These are phyloP conservation scores for Stephanodiscus minutulus DNA, from an alignment of 108 stramenopile species.

Conservation along the genomic window DNA sequence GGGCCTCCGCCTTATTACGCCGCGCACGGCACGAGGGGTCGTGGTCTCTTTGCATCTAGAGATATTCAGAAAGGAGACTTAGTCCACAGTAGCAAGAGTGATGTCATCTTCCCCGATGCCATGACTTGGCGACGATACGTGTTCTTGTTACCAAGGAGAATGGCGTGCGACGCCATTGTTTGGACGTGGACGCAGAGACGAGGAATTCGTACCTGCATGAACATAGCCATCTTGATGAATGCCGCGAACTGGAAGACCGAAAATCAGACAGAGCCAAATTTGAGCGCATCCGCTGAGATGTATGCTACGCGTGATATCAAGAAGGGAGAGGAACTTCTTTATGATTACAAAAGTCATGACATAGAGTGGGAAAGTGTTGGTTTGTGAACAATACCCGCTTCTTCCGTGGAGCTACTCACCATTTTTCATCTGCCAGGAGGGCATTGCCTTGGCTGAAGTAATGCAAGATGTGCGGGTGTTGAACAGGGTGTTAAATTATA, in stretches of 20 bases:
- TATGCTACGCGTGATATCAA: conserved; percentile 9
- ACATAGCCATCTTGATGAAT: conserved; percentile 22
- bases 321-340: conserved; percentile 7
- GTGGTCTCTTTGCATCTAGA: conserved; percentile 39
- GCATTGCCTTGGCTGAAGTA: no score
- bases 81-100: neutral
- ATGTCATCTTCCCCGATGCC: neutral
- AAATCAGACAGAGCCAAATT: no score
- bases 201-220: conserved; percentile 15
- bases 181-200: conserved; percentile 24
- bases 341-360: neutral
- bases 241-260: neutral
- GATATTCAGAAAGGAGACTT: conserved; percentile 12
- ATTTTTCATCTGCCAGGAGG: no score
- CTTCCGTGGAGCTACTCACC: no score
- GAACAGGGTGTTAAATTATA: no score
- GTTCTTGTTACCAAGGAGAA: conserved; percentile 18
- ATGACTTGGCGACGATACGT: conserved; percentile 17
- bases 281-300: neutral
- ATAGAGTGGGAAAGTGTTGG: neutral
- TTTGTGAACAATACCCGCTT: neutral
- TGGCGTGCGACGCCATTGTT: conserved; percentile 35
- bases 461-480: no score
- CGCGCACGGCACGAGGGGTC: neutral
- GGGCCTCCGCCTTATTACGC: conserved; percentile 26